phyloP scores from a whole-genome alignment of 2,329 filamentous ascomycete genomes.

The Corynespora cassiicola region DNA sequence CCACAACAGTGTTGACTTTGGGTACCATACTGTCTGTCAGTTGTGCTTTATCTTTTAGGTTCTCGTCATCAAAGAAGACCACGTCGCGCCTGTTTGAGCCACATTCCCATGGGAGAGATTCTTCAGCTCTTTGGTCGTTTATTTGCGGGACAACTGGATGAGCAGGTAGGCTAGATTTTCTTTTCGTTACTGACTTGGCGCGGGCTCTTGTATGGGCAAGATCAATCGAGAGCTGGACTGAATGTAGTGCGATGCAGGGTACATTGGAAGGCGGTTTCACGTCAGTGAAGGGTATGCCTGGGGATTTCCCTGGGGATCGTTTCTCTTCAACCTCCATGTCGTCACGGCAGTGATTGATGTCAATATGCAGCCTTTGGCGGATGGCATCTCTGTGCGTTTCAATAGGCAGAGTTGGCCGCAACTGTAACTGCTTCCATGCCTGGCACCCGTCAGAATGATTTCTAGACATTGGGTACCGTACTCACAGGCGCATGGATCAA shows the following conservation, averaged over 20 bases:
- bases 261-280: conserved; percentile 39
- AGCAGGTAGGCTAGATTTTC: no score
- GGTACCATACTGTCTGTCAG: no score
- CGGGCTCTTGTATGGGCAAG: conserved; percentile 22
- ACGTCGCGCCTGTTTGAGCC: no score
- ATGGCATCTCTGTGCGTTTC: conserved; percentile 3
- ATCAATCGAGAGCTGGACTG: conserved; percentile 32
- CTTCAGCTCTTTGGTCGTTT: no score
- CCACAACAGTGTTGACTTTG: no score
- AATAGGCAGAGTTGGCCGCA: conserved; percentile 26
- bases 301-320: conserved; percentile 26
- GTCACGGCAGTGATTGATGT: conserved; percentile 23
- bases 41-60: no score
- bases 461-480: conserved; percentile 7
- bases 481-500: conserved; percentile 39
- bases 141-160: no score
- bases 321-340: conserved; percentile 8
- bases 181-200: conserved; percentile 1
- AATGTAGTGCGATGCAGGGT: conserved; percentile 27
- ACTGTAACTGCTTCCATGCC: conserved; percentile 44
- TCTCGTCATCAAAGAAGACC: no score
- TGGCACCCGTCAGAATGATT: conserved; percentile 10
- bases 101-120: no score
- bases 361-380: conserved; percentile 21
- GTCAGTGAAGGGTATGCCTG: conserved; percentile 31